Evolutionary conservation across 2,329 filamentous ascomycete species (phyloP).

Genomic region (Lasiodiplodia theobromae): DNA sequence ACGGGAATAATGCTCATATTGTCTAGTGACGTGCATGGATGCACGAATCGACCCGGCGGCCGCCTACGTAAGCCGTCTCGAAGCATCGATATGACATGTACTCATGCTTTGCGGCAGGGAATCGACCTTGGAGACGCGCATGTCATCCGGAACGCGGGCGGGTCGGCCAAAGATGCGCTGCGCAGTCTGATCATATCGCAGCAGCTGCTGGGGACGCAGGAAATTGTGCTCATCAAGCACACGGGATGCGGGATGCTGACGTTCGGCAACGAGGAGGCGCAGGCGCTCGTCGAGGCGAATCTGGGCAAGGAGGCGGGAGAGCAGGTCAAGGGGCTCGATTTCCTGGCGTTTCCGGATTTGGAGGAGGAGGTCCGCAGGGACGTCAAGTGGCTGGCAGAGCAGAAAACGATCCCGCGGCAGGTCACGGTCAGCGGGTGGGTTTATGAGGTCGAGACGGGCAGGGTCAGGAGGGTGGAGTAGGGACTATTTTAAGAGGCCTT

Average conservation of each 20-base stretch:
- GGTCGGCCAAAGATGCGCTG: constrained; percentile 68
- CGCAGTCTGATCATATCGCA: constrained; percentile 80
- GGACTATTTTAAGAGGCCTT: not conserved
- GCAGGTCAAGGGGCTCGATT: constrained; percentile 61
- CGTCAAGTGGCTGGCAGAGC: constrained; percentile 65
- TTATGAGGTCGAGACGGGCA: constrained; percentile 79
- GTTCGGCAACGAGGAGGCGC: constrained; percentile 67
- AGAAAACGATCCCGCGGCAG: constrained; percentile 64
- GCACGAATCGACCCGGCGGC: constrained; percentile 72
- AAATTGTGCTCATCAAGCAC: constrained; percentile 78
- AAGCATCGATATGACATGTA: not conserved
- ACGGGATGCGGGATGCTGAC: constrained; percentile 77
- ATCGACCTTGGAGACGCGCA: constrained; percentile 79
- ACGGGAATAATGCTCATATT: not conserved
- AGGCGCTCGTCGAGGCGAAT: constrained; percentile 64
- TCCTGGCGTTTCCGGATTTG: constrained; percentile 70
- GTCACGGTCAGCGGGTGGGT: constrained; percentile 75
- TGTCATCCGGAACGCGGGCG: constrained; percentile 71
- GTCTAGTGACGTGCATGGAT: constrained; percentile 81
- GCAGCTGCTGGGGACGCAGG: constrained; percentile 77
- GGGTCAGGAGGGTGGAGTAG: constrained; percentile 57
- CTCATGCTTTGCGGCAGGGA: constrained; percentile 57
- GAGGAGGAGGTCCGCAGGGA: constrained; percentile 71
- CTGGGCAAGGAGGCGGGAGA: constrained; percentile 60
- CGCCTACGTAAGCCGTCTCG: constrained; percentile 46